Conservation (phyloP, 2,329 filamentous ascomycete species). For the Teratosphaeria nubilosa region DNA sequence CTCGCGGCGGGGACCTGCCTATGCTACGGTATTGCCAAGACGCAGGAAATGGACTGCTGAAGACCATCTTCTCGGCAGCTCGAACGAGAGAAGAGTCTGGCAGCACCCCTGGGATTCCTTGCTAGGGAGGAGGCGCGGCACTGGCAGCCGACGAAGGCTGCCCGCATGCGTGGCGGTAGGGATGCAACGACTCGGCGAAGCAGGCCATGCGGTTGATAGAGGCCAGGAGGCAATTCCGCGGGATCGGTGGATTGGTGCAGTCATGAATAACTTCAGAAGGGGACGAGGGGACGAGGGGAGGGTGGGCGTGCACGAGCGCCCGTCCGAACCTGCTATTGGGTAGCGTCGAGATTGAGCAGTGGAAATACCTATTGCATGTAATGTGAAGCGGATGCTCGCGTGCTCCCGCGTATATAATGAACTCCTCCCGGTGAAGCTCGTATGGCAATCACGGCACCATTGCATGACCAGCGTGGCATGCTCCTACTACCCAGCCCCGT, state of each 20-base stretch:
- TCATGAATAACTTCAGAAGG: background rate
- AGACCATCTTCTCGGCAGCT: background rate
- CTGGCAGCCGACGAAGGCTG: background rate
- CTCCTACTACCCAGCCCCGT: too few relatives aligned
- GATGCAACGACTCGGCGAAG: background rate
- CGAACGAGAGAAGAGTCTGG: background rate
- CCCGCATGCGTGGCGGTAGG: background rate
- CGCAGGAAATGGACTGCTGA: background rate
- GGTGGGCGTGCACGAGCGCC: background rate
- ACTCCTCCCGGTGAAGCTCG: too few relatives aligned
- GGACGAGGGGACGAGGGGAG: too few relatives aligned
- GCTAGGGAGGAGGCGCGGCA: too few relatives aligned
- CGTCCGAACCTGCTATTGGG: background rate
- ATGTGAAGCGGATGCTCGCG: too few relatives aligned
- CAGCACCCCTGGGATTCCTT: too few relatives aligned
- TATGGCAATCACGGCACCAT: background rate
- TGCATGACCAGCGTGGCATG: background rate
- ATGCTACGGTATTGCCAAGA: background rate
- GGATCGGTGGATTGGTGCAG: background rate
- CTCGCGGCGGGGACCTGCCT: background rate
- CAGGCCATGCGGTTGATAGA: background rate
- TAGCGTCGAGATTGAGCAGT: background rate
- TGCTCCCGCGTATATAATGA: too few relatives aligned
- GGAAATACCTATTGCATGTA: too few relatives aligned
- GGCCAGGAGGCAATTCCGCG: background rate